Evolutionary conservation across 106 monocot genomes (phyloP).

Genomic region (Allium cepa): DNA sequence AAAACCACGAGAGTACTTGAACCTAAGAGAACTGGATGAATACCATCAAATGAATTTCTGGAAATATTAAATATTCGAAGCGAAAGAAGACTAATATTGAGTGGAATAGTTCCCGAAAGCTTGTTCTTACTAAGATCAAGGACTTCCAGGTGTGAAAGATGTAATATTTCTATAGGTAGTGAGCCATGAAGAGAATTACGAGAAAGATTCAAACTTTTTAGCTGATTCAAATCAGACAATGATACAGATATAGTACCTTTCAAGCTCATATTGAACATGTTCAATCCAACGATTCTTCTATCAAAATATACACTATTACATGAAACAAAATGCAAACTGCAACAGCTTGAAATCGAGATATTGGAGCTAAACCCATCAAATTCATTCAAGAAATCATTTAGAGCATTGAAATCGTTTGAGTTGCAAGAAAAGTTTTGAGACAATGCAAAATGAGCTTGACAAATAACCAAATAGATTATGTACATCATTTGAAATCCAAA

Average conservation of each 20-base stretch:
- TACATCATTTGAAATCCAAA: background rate
- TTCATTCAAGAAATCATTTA: conserved; percentile 9
- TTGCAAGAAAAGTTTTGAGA: conserved; percentile 8
- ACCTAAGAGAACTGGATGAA: conserved; percentile 27
- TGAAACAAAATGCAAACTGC: conserved; percentile 11
- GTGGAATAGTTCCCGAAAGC: conserved; percentile 31
- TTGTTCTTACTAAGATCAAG: conserved; percentile 61
- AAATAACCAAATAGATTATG: background rate
- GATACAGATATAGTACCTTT: conserved; percentile 25
- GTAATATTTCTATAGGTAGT: conserved; percentile 31
- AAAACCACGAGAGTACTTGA: conserved; percentile 33
- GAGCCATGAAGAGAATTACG: conserved; percentile 29
- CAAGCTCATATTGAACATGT: conserved; percentile 33
- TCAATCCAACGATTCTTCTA: conserved; percentile 35
- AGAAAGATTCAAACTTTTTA: conserved; percentile 35
- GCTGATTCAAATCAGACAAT: conserved; percentile 19
- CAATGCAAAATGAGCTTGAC: background rate
- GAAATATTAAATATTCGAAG: conserved; percentile 57
- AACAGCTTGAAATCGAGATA: conserved; percentile 9
- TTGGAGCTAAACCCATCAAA: conserved; percentile 12
- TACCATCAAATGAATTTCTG: conserved; percentile 41
- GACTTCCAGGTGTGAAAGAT: conserved; percentile 21
- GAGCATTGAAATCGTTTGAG: conserved; percentile 10
- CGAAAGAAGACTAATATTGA: conserved; percentile 17
- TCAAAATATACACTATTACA: background rate